phyloP scores from a whole-genome alignment of 176 grass and related monocot genomes.

The Zoysia japonica region DNA sequence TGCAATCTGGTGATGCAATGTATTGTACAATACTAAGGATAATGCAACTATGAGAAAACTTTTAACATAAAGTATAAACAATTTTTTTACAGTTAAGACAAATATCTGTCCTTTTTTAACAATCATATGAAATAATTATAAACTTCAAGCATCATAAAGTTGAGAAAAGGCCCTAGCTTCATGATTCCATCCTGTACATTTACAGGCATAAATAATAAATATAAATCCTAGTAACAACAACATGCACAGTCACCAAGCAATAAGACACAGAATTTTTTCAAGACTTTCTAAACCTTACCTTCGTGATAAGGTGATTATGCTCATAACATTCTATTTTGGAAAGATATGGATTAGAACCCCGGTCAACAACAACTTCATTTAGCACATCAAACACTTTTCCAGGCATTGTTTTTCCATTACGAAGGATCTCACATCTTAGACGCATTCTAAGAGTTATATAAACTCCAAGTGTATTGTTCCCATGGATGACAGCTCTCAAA shows the following conservation, averaged over 20 bases:
- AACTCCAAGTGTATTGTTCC: constrained; percentile 91
- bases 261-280: constrained; percentile 26
- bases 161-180: constrained; percentile 19
- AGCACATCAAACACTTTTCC: constrained; percentile 97
- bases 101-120: neutral
- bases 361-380: constrained; percentile 97
- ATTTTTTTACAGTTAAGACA: neutral
- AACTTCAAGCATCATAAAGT: constrained; percentile 18
- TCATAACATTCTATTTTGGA: constrained; percentile 99
- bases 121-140: neutral
- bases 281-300: constrained; percentile 57
- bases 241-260: constrained; percentile 30
- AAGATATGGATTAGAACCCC: constrained; percentile 96
- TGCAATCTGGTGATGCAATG: neutral
- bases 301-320: constrained; percentile 94
- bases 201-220: neutral
- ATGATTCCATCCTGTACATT: constrained; percentile 10
- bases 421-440: constrained; percentile 85
- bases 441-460: constrained; percentile 99
- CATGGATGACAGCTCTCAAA: constrained; percentile 88
- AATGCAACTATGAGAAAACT: constrained; percentile 8
- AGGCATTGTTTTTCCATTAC: constrained; percentile 90
- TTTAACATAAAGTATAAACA: neutral
- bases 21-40: neutral
- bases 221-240: neutral